A percentile compares a stretch with the other conserved stretches of the same genome.
Conservation (phyloP, 1,284 basidiomycete species). For the Inonotus obliquus region DNA sequence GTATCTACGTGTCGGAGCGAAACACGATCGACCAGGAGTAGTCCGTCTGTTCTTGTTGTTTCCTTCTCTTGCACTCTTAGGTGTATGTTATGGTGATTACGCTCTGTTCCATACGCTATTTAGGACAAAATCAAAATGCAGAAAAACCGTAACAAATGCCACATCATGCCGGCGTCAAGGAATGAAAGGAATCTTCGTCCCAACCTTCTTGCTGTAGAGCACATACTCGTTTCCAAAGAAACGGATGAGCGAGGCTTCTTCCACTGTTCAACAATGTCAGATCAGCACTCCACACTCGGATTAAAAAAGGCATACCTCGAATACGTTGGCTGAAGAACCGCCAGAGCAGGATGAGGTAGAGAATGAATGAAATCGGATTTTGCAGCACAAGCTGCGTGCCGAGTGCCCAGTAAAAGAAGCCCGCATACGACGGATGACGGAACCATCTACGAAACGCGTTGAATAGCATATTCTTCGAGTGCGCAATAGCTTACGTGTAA, state of each 20-base stretch:
- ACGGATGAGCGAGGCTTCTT: slow-evolving; percentile 65
- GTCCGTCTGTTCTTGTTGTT: not conserved
- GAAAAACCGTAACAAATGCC: not conserved
- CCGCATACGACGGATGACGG: slow-evolving; percentile 94
- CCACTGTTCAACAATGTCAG: slow-evolving; percentile 40
- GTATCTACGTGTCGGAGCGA: slow-evolving; percentile 91
- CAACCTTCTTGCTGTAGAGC: slow-evolving; percentile 62
- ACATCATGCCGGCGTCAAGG: slow-evolving; percentile 27
- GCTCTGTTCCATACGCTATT: not conserved
- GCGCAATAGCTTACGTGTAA: slow-evolving; percentile 60
- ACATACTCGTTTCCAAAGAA: slow-evolving; percentile 85
- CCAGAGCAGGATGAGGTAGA: slow-evolving; percentile 68
- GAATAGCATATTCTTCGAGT: not conserved
- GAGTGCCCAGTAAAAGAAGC: slow-evolving; percentile 98
- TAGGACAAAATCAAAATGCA: not conserved
- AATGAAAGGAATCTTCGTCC: slow-evolving; percentile 72
- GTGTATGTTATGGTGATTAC: slow-evolving; percentile 14
- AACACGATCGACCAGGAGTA: slow-evolving; percentile 42
- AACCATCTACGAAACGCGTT: slow-evolving; percentile 56
- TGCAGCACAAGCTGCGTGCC: slow-evolving; percentile 92
- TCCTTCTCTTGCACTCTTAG: not conserved
- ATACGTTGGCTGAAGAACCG: slow-evolving; percentile 86
- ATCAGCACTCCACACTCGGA: not conserved
- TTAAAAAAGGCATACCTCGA: slow-evolving; percentile 42
- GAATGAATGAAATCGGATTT: slow-evolving; percentile 73